Base-by-base conservation (phyloP, 2,329 filamentous ascomycete genomes). In the Botrytis aclada region DNA sequence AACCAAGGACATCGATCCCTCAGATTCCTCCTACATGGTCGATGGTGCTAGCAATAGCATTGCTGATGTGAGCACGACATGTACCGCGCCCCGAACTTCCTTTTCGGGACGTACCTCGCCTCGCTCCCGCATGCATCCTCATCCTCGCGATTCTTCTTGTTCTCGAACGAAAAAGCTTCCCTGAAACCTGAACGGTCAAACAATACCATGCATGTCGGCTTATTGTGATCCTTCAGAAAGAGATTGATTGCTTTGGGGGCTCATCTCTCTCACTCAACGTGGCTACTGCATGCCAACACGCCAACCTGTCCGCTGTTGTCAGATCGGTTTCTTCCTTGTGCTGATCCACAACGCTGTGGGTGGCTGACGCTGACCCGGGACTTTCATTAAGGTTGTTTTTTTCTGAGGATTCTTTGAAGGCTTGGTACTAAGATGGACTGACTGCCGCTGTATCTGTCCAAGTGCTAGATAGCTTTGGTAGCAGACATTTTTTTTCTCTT, bases 41-140 rank as follows among this genome's bases (percentile, higher is more conserved):
- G 47, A 56, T 41, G 47, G 10, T 67, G 39, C 65, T 67, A 56
- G 65, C 47, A 67, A 67, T 43, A 56, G 47, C n/a, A 67, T 25
- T 9, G 47, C 65, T 67, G 65, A 56, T 56, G 65, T 41, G 65
- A 67, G 65, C 47, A 29, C 22, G 37, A 67, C 5, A 43, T n/a
- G n/a, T 41, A 29, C 25, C 10, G 45, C 45, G 47, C 45, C 51
- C n/a, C 25, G 20, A 65, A 65, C 41, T 47, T 65, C n/a, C 61
- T 12, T 29, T 56, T 41, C 47, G 20, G 54, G 51, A 56, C 65
- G 18, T 32, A 67, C 34, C 47, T 32, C 47, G 47, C 65, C 65
- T 67, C 65, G 16, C n/a, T 12, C 25, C 34, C 34, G 64, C 37
- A 56, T 56, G 16, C 37, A 63, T 29, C 56, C 56, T 60, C 56